Evolutionary conservation across 441 rosid genomes (phyloP), one percentile per base, ranked within the genome.

Genomic region (Macaranga tanarius): DNA sequence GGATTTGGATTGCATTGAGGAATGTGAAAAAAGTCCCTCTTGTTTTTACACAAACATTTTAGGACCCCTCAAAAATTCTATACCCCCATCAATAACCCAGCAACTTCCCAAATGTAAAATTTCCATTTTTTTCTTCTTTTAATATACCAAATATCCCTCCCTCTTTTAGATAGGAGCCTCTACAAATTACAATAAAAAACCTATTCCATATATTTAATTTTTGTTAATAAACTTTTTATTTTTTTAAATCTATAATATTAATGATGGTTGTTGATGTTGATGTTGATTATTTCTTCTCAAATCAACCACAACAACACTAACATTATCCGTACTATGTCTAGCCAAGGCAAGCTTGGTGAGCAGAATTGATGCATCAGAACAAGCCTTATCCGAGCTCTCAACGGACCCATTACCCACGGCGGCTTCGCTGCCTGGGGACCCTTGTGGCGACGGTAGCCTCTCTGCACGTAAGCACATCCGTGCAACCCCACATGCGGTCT

Each of bases 291-390:
- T 78, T 60, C 76, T 86, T 73, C 89, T 87, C 78, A 95, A 66
- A 85, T 92, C 99, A 34, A 92, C 90, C 8, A 95, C 98, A 0
- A 95, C 92, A 1, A 88, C 93, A 70, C 97, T 92, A 9, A 90
- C 87, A 76, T 92, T 92, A 78, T 92, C 96, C 51, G 85, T 23
- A 47, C 92, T 89, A 31, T 78, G 84, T 73, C 97, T 85, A 0
- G 95, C 96, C 71, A 92, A 47, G 12, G 97, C 97, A 82, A 92
- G 58, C 73, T 89, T 92, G 2, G 97, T 92, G 23, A 92, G 73
- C 44, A 92, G 75, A 20, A 87, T 74, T 3, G 96, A 84, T 10
- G 99, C 99, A 51, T 92, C 97, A 11, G 84, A 83, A 62, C 99
- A 92, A 0, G 90, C 92, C 81, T 84, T 86, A 40, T 89, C 89